Conservation (phyloP, 441 rosid species). For the Dalechampia spathulata region DNA sequence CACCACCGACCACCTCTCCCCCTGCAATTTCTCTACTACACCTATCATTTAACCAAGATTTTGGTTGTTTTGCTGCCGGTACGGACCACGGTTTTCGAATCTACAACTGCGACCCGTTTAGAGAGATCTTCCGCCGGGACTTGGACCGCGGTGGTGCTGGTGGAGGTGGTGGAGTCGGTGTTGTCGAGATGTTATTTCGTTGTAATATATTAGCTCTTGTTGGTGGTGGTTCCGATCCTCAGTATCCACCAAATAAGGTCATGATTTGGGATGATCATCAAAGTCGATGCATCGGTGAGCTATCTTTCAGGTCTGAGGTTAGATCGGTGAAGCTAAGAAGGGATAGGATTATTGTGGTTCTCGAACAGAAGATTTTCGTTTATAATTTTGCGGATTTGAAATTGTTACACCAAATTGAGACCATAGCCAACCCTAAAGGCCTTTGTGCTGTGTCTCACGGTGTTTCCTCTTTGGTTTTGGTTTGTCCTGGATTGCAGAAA, state of each 20-base stretch:
- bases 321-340: constrained; percentile 73
- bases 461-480: constrained; percentile 65
- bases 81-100: constrained; percentile 82
- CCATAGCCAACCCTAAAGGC: constrained; percentile 80
- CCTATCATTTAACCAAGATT: constrained; percentile 58
- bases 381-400: constrained; percentile 80
- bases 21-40: constrained; percentile 29
- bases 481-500: constrained; percentile 87
- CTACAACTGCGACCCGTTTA: constrained; percentile 90
- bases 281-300: constrained; percentile 82
- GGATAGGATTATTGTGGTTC: constrained; percentile 68
- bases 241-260: constrained; percentile 67
- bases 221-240: constrained; percentile 79
- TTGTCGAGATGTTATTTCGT: constrained; percentile 89
- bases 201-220: constrained; percentile 82
- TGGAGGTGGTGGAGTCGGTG: constrained; percentile 58
- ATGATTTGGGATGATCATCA: constrained; percentile 98
- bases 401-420: constrained; percentile 82
- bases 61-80: constrained; percentile 77
- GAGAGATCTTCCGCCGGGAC: constrained; percentile 86
- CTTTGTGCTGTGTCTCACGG: constrained; percentile 90
- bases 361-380: constrained; percentile 82
- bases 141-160: constrained; percentile 31
- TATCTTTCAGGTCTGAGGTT: constrained; percentile 79
- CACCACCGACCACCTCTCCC: constrained; percentile 16